Conservation (phyloP, 2,329 filamentous ascomycete genomes). For the Volutella citrinella region DNA sequence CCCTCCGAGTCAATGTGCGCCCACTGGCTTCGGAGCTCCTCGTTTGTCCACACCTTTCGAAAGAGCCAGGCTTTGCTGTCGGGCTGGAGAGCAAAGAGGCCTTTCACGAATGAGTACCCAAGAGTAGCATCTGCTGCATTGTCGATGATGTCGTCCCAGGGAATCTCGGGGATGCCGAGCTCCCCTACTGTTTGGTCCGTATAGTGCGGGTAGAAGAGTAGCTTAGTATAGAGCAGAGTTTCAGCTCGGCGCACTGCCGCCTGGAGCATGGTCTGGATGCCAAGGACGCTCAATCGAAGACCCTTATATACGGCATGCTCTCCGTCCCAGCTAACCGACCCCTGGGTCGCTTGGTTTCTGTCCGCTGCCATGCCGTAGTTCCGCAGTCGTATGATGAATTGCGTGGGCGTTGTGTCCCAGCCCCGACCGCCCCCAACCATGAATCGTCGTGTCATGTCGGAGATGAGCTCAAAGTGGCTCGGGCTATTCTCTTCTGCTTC, state of each 20-base stretch:
- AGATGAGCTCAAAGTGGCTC: slow-evolving; percentile 4
- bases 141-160: not conserved
- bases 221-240: slow-evolving; percentile 1
- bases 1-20: too few species aligned
- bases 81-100: not conserved
- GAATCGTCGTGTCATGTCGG: slow-evolving; percentile 1
- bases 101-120: not conserved
- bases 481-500: not conserved
- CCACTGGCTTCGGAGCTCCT: not conserved
- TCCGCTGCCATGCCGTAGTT: slow-evolving; percentile 1
- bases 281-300: too few species aligned
- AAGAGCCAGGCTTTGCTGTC: not conserved
- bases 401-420: not conserved
- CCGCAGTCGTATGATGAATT: slow-evolving; percentile 3
- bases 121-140: not conserved
- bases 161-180: not conserved
- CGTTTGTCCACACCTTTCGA: not conserved
- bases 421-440: not conserved
- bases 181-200: not conserved
- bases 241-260: not conserved
- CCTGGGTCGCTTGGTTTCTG: not conserved
- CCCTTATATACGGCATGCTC: slow-evolving; percentile 5
- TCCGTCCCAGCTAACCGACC: slow-evolving; percentile 2
- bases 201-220: slow-evolving; percentile 3
- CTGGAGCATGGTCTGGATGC: slow-evolving; percentile 1